A percentile compares a stretch with the other conserved stretches of the same genome.
Conservation (phyloP, 176 grass and related monocot species). For the Ensete ventricosum region DNA sequence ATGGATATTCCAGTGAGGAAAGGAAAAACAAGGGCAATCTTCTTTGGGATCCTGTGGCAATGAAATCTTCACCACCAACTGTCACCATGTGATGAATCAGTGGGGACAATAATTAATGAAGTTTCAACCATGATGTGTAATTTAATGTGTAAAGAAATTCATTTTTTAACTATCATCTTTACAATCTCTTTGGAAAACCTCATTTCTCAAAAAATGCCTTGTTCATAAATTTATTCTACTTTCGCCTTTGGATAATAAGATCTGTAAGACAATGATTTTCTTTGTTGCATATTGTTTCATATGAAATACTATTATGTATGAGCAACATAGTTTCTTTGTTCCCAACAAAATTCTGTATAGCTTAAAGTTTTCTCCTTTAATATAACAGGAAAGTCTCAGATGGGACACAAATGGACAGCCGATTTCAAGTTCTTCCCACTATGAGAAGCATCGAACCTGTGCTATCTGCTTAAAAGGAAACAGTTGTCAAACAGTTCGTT, state of each 20-base stretch:
- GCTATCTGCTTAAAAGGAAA: conserved; percentile 49
- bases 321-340: neutral
- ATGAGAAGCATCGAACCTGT: conserved; percentile 17
- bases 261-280: neutral
- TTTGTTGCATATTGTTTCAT: neutral
- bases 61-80: neutral
- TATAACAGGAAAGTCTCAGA: conserved; percentile 1
- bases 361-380: neutral
- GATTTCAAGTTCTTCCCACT: conserved; percentile 3
- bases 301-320: neutral
- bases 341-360: neutral
- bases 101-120: no score
- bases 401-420: neutral
- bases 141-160: no score
- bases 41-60: neutral
- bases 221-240: neutral
- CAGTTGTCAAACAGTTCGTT: conserved; percentile 45
- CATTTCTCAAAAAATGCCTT: neutral
- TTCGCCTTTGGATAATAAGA: no score
- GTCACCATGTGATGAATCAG: neutral
- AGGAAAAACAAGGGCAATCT: neutral
- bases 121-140: no score
- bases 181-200: neutral
- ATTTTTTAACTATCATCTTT: neutral
- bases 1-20: neutral